Percentiles rank a stretch among this genome's conserved stretches.
These are phyloP conservation scores for Laguncularia racemosa DNA, from an alignment of 345 rosid species.

Conservation along the genomic window DNA sequence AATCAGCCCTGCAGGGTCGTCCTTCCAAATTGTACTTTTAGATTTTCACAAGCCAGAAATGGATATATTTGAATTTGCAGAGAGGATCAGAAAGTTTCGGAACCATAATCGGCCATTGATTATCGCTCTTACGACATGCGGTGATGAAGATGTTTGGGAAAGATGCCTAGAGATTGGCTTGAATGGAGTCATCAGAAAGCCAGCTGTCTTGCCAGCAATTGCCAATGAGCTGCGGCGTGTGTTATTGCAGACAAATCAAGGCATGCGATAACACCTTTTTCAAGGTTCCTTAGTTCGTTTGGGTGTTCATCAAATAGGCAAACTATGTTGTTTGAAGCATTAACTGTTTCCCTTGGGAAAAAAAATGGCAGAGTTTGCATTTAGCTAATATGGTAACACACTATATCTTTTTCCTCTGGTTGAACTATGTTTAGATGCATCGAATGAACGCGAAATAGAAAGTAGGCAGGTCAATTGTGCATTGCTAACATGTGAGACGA, in stretches of 20 bases:
- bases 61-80: slow-evolving; percentile 84
- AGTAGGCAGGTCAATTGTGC: too few species aligned
- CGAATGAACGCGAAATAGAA: too few species aligned
- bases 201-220: slow-evolving; percentile 53
- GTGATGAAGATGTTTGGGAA: slow-evolving; percentile 52
- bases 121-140: slow-evolving; percentile 49
- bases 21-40: slow-evolving; percentile 61
- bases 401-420: too few species aligned
- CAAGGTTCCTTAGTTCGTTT: not conserved
- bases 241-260: slow-evolving; percentile 44
- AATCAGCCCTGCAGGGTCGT: slow-evolving; percentile 32
- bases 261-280: slow-evolving; percentile 12
- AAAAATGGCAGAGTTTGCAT: too few species aligned
- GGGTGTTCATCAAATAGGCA: too few species aligned
- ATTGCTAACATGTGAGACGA: too few species aligned
- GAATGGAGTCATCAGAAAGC: slow-evolving; percentile 76
- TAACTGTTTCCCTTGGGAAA: too few species aligned
- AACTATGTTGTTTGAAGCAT: too few species aligned
- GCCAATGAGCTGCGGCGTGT: slow-evolving; percentile 68
- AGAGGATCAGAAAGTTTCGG: slow-evolving; percentile 50
- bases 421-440: too few species aligned
- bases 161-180: slow-evolving; percentile 65
- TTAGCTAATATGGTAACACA: too few species aligned
- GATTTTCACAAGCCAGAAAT: slow-evolving; percentile 77
- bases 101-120: slow-evolving; percentile 67